Conservation (phyloP, 345 rosid genomes). For the Microcos paniculata region DNA sequence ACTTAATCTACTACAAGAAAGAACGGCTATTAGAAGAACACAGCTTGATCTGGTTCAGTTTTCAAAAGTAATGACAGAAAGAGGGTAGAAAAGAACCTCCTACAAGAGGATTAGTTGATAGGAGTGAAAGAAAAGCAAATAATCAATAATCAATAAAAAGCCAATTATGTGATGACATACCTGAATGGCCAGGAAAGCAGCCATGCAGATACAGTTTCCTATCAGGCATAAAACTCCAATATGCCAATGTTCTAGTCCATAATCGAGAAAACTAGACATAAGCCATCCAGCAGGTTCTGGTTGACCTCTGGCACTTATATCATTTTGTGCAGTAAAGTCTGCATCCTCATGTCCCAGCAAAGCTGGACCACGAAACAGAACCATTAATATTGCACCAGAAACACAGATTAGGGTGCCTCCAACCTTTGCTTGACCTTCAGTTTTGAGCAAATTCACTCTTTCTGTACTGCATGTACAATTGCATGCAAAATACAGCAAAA, state of each 20-base stretch:
- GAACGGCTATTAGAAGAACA: background rate
- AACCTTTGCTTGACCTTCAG: slow-evolving; percentile 91
- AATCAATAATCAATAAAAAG: background rate
- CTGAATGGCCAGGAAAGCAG: slow-evolving; percentile 91
- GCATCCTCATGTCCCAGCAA: slow-evolving; percentile 58
- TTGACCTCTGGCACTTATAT: slow-evolving; percentile 78
- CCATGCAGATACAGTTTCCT: slow-evolving; percentile 98
- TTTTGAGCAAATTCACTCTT: slow-evolving; percentile 69
- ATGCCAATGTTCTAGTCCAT: slow-evolving; percentile 79
- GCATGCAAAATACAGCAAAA: slow-evolving; percentile 15
- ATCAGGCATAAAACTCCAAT: slow-evolving; percentile 92
- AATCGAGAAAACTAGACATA: slow-evolving; percentile 50
- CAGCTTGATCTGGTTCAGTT: background rate
- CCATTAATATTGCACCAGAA: slow-evolving; percentile 84
- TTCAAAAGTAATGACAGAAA: background rate
- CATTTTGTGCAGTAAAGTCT: slow-evolving; percentile 48
- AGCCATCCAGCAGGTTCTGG: slow-evolving; percentile 89
- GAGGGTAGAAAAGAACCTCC: background rate
- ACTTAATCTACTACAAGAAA: background rate
- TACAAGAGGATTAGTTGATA: background rate
- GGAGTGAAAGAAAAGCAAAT: background rate
- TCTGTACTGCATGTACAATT: slow-evolving; percentile 85
- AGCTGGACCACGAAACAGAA: slow-evolving; percentile 83
- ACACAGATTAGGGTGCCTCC: slow-evolving; percentile 84
- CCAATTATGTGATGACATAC: slow-evolving; percentile 34